Conservation (phyloP, 345 rosid genomes). For the Salix exigua region DNA sequence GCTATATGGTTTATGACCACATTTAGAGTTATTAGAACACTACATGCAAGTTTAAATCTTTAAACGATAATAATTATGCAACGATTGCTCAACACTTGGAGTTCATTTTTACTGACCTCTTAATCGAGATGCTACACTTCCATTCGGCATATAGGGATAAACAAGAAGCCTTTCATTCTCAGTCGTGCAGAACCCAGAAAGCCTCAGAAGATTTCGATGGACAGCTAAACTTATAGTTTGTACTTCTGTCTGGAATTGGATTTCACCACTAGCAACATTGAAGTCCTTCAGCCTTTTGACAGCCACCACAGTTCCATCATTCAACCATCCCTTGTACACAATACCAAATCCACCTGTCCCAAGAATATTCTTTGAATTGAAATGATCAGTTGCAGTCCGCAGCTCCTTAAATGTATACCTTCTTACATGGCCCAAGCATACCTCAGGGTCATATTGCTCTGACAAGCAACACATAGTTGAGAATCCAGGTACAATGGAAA, state of each 20-base stretch:
- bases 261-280: conserved; percentile 81
- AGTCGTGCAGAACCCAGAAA: conserved; percentile 86
- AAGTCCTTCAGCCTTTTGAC: conserved; percentile 97
- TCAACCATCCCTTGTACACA: conserved; percentile 82
- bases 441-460: conserved; percentile 93
- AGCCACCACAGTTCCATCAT: conserved; percentile 75
- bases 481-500: conserved; percentile 1
- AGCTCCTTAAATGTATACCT: conserved; percentile 91
- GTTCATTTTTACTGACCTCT: conserved; percentile 47
- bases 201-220: conserved; percentile 95
- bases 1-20: background rate
- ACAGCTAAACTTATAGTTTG: conserved; percentile 94
- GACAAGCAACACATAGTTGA: conserved; percentile 24
- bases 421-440: conserved; percentile 77
- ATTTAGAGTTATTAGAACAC: background rate
- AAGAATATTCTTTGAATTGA: conserved; percentile 76
- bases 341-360: conserved; percentile 95
- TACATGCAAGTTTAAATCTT: background rate
- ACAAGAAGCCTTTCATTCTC: conserved; percentile 90
- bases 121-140: conserved; percentile 90
- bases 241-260: conserved; percentile 97
- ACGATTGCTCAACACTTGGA: background rate
- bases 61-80: background rate
- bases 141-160: conserved; percentile 94
- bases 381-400: conserved; percentile 80